Conservation (phyloP, 495 filamentous ascomycete species). For the Tetracladium setigerum region DNA sequence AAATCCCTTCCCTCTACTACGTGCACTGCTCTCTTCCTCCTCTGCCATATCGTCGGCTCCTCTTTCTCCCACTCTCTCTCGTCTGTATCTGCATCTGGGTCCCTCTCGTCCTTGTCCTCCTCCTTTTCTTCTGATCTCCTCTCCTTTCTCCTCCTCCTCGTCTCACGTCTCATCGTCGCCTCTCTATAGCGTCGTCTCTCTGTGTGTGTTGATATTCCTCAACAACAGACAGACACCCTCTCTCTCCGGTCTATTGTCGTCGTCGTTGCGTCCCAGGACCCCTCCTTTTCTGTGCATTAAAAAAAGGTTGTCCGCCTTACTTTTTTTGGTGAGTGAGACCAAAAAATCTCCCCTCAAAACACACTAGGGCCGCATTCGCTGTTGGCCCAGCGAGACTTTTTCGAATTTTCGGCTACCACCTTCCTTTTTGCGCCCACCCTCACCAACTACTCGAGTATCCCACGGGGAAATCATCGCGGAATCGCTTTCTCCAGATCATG, state of each 20-base stretch:
- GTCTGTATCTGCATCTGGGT: slow-evolving; percentile 5
- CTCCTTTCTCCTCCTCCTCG: slow-evolving; percentile 9
- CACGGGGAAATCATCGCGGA: too few species aligned
- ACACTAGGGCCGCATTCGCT: background rate
- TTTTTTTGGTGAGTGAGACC: slow-evolving; percentile 14
- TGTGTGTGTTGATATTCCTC: background rate
- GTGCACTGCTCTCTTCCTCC: too few species aligned
- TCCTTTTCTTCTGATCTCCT: slow-evolving; percentile 4
- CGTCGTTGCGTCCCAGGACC: slow-evolving; percentile 1
- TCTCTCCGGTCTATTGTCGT: too few species aligned
- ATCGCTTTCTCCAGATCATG: too few species aligned
- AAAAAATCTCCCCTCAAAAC: background rate
- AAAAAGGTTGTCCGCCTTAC: slow-evolving; percentile 7
- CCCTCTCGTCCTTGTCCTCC: too few species aligned
- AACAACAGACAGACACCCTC: slow-evolving; percentile 5
- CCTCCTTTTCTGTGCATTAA: slow-evolving; percentile 15
- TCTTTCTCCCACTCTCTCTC: background rate
- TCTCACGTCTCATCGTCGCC: slow-evolving; percentile 10
- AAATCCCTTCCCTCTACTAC: too few species aligned
- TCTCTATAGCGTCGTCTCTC: slow-evolving; percentile 6
- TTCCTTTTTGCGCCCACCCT: too few species aligned
- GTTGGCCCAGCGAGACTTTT: background rate
- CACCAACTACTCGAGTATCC: too few species aligned
- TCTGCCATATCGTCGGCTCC: too few species aligned
- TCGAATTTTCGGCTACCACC: slow-evolving; percentile 15